Evolutionary conservation across 345 rosid genomes (phyloP).

Genomic region (Alliaria petiolata): DNA sequence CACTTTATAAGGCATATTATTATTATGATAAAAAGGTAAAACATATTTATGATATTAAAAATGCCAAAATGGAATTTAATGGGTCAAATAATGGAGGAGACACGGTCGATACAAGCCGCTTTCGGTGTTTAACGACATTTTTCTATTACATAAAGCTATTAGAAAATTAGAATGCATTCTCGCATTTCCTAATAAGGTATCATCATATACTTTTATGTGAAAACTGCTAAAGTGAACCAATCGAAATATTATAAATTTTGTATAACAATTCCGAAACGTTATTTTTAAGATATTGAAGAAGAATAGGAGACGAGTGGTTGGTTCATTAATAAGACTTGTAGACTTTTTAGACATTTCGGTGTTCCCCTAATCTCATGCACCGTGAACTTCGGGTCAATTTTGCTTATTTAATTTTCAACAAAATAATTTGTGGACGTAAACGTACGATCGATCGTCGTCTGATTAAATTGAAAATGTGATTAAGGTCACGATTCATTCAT

Average conservation of each 20-base stretch:
- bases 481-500: background rate
- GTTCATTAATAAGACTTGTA: slow-evolving; percentile 21
- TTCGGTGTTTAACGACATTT: slow-evolving; percentile 8
- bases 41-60: background rate
- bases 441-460: background rate
- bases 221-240: slow-evolving; percentile 1
- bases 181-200: background rate
- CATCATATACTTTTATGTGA: background rate
- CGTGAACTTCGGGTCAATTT: background rate
- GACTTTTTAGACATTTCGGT: slow-evolving; percentile 4
- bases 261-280: background rate
- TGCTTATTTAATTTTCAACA: background rate
- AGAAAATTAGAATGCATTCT: slow-evolving; percentile 14
- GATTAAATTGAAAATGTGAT: background rate
- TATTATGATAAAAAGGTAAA: no score
- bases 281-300: background rate
- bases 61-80: slow-evolving; percentile 4
- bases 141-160: slow-evolving; percentile 4
- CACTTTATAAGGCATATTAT: no score
- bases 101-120: slow-evolving; percentile 23
- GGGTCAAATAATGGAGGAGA: slow-evolving; percentile 26
- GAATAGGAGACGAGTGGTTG: slow-evolving; percentile 7
- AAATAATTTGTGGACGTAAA: background rate
- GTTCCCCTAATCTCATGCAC: slow-evolving; percentile 5
- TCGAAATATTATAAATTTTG: background rate